A percentile compares a stretch with the other conserved stretches of the same genome.
phyloP scores from a whole-genome alignment of 2,329 filamentous ascomycete species.

The Colletotrichum sp. region DNA sequence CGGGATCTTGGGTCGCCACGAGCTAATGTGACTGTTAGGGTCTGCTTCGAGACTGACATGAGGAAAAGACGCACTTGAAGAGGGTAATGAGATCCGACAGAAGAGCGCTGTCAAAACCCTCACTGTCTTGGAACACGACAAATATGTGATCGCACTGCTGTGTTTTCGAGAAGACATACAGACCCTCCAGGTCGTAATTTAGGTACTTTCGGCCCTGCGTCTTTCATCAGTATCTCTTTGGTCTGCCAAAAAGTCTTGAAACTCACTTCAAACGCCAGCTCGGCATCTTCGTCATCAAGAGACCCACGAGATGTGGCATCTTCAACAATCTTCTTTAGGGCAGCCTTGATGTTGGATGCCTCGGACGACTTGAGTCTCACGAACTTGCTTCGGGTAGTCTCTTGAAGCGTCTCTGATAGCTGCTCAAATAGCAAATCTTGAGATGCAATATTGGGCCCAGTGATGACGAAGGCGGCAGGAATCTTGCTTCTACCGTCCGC shows the following conservation, averaged over 20 bases:
- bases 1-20: conserved; percentile 77
- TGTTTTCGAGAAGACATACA: conserved; percentile 64
- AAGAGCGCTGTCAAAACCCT: conserved; percentile 78
- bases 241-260: conserved; percentile 39
- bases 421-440: conserved; percentile 78
- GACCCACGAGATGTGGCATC: conserved; percentile 55
- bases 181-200: conserved; percentile 78
- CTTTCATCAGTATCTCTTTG: conserved; percentile 19
- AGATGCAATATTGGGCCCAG: conserved; percentile 79
- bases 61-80: conserved; percentile 58
- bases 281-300: conserved; percentile 61
- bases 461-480: conserved; percentile 75
- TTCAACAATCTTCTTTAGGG: conserved; percentile 75
- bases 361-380: conserved; percentile 73
- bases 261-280: conserved; percentile 49
- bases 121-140: conserved; percentile 80
- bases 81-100: conserved; percentile 74
- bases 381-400: conserved; percentile 57
- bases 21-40: conserved; percentile 29
- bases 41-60: background rate
- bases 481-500: conserved; percentile 52
- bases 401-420: conserved; percentile 61
- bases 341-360: conserved; percentile 74
- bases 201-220: conserved; percentile 67
- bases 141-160: conserved; percentile 65